Conservation (phyloP, 164 flowering plant genomes). For the Vitis rupestris region DNA sequence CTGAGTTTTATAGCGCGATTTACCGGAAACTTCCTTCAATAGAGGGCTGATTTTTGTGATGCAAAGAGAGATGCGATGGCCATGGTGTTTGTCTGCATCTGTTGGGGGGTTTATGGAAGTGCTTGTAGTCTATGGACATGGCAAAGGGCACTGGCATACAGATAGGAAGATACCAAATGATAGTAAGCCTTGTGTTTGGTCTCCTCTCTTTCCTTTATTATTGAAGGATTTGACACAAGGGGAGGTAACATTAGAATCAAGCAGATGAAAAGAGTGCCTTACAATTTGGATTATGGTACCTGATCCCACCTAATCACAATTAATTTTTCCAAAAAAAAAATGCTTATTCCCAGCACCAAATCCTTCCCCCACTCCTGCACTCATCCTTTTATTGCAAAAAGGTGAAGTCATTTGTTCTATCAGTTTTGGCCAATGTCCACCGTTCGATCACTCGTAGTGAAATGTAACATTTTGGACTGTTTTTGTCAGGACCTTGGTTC, state of each 20-base stretch:
- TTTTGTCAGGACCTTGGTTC: too few relatives aligned
- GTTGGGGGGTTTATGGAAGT: too few relatives aligned
- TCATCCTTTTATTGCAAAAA: background rate
- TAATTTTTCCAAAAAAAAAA: constrained; percentile 4
- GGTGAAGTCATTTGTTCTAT: background rate
- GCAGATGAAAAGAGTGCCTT: constrained; percentile 5
- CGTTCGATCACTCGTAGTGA: too few relatives aligned
- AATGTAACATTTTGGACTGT: too few relatives aligned
- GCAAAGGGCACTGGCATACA: background rate
- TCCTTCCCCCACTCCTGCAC: constrained; percentile 6
- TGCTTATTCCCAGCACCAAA: constrained; percentile 32
- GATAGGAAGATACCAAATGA: background rate
- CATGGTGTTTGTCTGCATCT: too few relatives aligned
- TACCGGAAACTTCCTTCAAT: too few relatives aligned
- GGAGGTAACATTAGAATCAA: background rate
- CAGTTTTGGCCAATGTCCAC: background rate
- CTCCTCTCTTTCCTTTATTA: too few relatives aligned
- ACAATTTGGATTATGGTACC: constrained; percentile 20
- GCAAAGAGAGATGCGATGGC: too few relatives aligned
- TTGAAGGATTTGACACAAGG: background rate
- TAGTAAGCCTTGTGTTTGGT: background rate
- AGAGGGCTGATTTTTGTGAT: too few relatives aligned
- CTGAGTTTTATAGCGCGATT: too few relatives aligned
- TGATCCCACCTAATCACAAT: constrained; percentile 24
- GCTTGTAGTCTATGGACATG: too few relatives aligned